Conservation (phyloP, 176 grass and related monocot species). For the Pontederia crassipes region DNA sequence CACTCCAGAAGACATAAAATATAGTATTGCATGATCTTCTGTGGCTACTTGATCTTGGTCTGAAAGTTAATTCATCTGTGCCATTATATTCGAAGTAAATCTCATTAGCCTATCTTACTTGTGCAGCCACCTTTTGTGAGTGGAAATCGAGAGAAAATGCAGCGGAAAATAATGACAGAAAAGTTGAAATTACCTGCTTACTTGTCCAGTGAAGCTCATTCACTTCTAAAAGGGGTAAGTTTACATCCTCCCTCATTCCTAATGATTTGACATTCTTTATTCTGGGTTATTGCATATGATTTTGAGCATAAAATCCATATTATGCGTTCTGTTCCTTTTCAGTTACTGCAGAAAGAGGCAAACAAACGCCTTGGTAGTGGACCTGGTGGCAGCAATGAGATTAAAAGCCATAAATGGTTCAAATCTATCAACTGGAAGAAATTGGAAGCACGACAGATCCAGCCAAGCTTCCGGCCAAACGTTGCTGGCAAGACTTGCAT, state of each 20-base stretch:
- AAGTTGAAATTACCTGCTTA: conserved; percentile 76
- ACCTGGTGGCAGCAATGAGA: conserved; percentile 47
- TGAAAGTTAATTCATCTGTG: neutral
- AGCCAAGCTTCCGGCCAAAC: conserved; percentile 85
- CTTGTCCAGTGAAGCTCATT: conserved; percentile 85
- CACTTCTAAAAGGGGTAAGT: conserved; percentile 89
- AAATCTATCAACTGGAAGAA: conserved; percentile 87
- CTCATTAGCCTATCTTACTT: neutral
- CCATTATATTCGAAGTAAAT: neutral
- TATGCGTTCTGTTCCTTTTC: neutral
- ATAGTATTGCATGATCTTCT: too few relatives aligned
- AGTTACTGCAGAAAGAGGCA: conserved; percentile 90
- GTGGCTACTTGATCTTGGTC: too few relatives aligned
- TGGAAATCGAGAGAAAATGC: conserved; percentile 75
- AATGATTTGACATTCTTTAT: neutral
- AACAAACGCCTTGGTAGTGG: conserved; percentile 61
- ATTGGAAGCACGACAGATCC: conserved; percentile 61
- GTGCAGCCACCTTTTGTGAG: conserved; percentile 80
- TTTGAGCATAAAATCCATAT: neutral
- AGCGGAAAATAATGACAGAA: conserved; percentile 90
- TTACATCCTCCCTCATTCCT: conserved; percentile 6
- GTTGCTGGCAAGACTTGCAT: conserved; percentile 70
- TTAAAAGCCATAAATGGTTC: conserved; percentile 96
- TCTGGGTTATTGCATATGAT: neutral
- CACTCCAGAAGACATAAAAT: too few relatives aligned